Evolutionary conservation across 1,284 basidiomycete species (phyloP), one percentile per base, ranked within the genome.

Genomic region (Ganoderma multipileum): DNA sequence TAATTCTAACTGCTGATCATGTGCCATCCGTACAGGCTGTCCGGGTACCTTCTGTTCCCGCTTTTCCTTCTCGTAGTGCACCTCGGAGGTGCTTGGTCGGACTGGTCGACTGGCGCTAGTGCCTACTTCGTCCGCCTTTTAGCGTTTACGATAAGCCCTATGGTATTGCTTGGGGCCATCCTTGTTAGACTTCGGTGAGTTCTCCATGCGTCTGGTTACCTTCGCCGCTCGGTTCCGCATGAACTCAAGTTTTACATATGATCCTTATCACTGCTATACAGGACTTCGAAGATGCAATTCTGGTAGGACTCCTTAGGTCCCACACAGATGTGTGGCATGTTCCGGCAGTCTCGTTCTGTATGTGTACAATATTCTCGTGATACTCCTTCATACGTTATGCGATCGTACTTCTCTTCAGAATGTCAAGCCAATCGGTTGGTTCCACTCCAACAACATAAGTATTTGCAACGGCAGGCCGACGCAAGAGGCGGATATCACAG

Each of bases 41-140:
- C 89, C 0, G 92, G 91, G 2, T 93, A 93, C 71, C 61, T 89
- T 30, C 74, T 92, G 7, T 88, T 90, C 68, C 81, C 85, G 1
- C 69, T 85, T 11, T 78, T 92, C 57, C 73, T 93, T 36, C 75
- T 87, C 28, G 90, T 89, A 0, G 81, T 84, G 4, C 81, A 90
- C 72, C 81, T 93, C 3, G 92, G 88, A 16, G 92, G 92, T 2
- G 85, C 80, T 11, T 89, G 86, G 86, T 92, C 91, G 5, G 67
- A 74, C 44, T 93, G 89, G 88, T 81, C 82, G 20, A 76, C 74
- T 2, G 75, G 68, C 6, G 78, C 85, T 72, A 84, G 78, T 63
- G 69, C 78, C 20, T 76, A 78, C 63, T 66, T 80, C 44, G 75
- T 88, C 47, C 84, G 86, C 20, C 70, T 89, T 8, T 36, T 90